Evolutionary conservation across 2,329 filamentous ascomycete species (phyloP).

Genomic region (Microsporum ferrugineum): DNA sequence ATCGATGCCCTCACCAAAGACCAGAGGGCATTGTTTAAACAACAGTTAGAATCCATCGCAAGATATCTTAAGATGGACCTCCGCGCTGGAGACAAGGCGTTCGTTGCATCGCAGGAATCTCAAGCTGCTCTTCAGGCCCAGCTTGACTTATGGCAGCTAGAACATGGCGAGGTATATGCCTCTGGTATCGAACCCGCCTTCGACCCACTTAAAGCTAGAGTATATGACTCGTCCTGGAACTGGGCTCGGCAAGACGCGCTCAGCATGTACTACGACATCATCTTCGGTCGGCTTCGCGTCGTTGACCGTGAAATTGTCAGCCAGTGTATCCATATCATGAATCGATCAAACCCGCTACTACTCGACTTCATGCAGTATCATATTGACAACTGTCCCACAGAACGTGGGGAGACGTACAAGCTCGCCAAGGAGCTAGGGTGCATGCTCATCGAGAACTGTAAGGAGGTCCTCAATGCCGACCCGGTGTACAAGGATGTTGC

Average conservation of each 20-base stretch:
- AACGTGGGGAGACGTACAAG: conserved; percentile 93
- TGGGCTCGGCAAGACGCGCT: conserved; percentile 97
- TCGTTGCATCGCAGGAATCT: conserved; percentile 71
- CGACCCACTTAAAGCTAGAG: conserved; percentile 81
- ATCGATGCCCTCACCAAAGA: conserved; percentile 96
- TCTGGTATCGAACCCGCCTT: conserved; percentile 90
- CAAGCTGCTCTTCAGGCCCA: conserved; percentile 82
- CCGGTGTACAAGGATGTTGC: conserved; percentile 95
- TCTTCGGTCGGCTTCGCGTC: conserved; percentile 84
- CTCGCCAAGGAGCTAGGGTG: conserved; percentile 90
- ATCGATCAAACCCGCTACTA: conserved; percentile 88
- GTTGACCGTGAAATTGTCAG: conserved; percentile 97
- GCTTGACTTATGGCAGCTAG: conserved; percentile 84
- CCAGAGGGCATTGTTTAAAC: conserved; percentile 91
- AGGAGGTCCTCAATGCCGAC: conserved; percentile 69
- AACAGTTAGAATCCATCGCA: conserved; percentile 89
- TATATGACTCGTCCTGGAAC: conserved; percentile 98
- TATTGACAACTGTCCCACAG: conserved; percentile 95
- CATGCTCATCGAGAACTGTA: conserved; percentile 95
- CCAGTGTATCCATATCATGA: conserved; percentile 98
- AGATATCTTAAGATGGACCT: conserved; percentile 96
- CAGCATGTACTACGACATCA: conserved; percentile 98
- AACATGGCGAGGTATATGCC: conserved; percentile 95
- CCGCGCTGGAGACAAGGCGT: conserved; percentile 89
- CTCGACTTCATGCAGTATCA: conserved; percentile 99